Evolutionary conservation across 148 eudicot species (phyloP).

Genomic region (Arbutus unedo): DNA sequence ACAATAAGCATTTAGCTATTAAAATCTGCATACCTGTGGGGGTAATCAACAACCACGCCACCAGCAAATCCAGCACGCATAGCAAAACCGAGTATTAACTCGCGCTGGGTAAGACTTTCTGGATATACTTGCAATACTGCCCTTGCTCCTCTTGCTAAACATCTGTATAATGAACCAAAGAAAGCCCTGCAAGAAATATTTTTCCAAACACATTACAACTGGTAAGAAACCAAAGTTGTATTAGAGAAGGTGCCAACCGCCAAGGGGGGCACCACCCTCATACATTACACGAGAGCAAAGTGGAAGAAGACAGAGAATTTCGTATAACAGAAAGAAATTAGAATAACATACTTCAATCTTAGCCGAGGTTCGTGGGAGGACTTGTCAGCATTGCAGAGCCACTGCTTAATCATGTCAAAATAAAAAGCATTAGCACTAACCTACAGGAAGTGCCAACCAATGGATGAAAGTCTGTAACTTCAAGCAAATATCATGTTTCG

Average conservation of each 20-base stretch:
- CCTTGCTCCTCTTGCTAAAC: constrained; percentile 85
- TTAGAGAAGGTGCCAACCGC: neutral
- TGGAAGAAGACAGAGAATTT: neutral
- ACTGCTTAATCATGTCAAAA: constrained; percentile 44
- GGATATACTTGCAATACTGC: constrained; percentile 90
- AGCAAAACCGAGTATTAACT: constrained; percentile 66
- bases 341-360: constrained; percentile 74
- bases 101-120: constrained; percentile 83
- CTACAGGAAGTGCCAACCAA: neutral
- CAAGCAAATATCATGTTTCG: neutral
- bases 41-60: constrained; percentile 91
- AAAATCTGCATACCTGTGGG: constrained; percentile 64
- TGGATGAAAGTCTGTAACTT: neutral
- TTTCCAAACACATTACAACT: neutral
- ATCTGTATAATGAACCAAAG: constrained; percentile 82
- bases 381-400: constrained; percentile 99
- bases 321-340: constrained; percentile 5
- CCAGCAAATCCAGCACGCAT: constrained; percentile 99
- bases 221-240: neutral
- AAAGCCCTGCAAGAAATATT: constrained; percentile 62
- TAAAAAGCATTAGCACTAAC: constrained; percentile 16
- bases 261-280: neutral
- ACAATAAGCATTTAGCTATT: neutral
- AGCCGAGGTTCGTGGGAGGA: constrained; percentile 90
- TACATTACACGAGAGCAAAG: neutral